These are phyloP conservation scores for Ophiostoma quercus DNA, from an alignment of 2,329 filamentous ascomycete genomes.

Conservation along the genomic window DNA sequence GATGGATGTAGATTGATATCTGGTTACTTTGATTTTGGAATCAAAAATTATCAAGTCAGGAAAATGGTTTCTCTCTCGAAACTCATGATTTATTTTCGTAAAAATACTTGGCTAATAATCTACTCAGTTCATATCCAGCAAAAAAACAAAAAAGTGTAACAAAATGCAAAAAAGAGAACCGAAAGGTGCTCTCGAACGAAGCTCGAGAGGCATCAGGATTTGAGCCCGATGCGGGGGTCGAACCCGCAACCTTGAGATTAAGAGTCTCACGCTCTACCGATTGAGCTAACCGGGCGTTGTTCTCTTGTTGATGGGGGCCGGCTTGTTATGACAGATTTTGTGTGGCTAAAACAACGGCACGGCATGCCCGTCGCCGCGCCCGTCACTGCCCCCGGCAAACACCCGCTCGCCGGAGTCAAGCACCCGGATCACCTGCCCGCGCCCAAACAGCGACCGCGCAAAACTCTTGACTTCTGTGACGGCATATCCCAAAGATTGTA, in stretches of 20 bases:
- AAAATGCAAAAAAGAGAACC: too few relatives aligned
- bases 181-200: too few relatives aligned
- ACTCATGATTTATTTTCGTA: too few relatives aligned
- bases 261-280: conserved; percentile 71
- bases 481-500: conserved; percentile 65
- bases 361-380: conserved; percentile 67
- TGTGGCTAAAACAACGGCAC: conserved; percentile 20
- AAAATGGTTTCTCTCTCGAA: too few relatives aligned
- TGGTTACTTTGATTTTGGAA: too few relatives aligned
- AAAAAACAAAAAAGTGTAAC: too few relatives aligned
- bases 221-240: conserved; percentile 47
- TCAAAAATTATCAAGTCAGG: too few relatives aligned
- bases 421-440: conserved; percentile 77
- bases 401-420: conserved; percentile 66
- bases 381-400: conserved; percentile 84
- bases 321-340: too few relatives aligned
- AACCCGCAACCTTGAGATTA: conserved; percentile 40
- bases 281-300: conserved; percentile 56
- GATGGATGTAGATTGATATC: too few relatives aligned
- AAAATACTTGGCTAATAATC: too few relatives aligned
- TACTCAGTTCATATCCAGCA: too few relatives aligned
- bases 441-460: conserved; percentile 66
- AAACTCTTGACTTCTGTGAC: conserved; percentile 61
- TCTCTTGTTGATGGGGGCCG: conserved; percentile 18
- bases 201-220: conserved; percentile 35